These are phyloP conservation scores for Candida tetrigidarum DNA, from an alignment of 1,139 yeast genomes.

Conservation along the genomic window DNA sequence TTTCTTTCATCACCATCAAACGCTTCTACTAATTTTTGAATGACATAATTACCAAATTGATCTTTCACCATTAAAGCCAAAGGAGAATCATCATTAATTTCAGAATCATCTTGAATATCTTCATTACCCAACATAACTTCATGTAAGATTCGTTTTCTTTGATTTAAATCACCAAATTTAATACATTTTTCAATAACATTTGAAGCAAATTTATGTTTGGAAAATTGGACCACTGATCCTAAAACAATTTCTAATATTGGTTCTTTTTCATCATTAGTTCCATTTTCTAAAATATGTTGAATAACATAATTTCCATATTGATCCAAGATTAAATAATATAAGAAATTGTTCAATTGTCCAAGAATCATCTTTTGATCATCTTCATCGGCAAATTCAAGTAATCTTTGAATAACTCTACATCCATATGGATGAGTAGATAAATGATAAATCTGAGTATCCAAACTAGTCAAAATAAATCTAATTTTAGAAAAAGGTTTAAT, in stretches of 20 bases:
- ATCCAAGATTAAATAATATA: constrained; percentile 84
- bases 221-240: constrained; percentile 74
- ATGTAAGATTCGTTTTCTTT: constrained; percentile 64
- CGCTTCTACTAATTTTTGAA: constrained; percentile 90
- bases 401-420: constrained; percentile 93
- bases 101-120: constrained; percentile 40
- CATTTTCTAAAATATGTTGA: constrained; percentile 91
- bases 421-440: constrained; percentile 97
- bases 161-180: constrained; percentile 65
- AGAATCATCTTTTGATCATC: constrained; percentile 69
- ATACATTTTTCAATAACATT: constrained; percentile 97
- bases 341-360: constrained; percentile 70
- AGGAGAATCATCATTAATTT: constrained; percentile 61
- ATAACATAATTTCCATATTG: constrained; percentile 98
- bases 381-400: constrained; percentile 73
- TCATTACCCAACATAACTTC: constrained; percentile 61
- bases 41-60: constrained; percentile 96
- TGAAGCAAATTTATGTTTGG: constrained; percentile 96
- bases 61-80: constrained; percentile 93
- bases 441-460: constrained; percentile 81
- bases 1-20: constrained; percentile 63
- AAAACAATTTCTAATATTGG: constrained; percentile 45
- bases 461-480: constrained; percentile 72
- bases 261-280: constrained; percentile 52
- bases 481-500: constrained; percentile 70